These are phyloP conservation scores for Cordyceps javanica DNA, from an alignment of 2,329 filamentous ascomycete genomes.

Conservation along the genomic window DNA sequence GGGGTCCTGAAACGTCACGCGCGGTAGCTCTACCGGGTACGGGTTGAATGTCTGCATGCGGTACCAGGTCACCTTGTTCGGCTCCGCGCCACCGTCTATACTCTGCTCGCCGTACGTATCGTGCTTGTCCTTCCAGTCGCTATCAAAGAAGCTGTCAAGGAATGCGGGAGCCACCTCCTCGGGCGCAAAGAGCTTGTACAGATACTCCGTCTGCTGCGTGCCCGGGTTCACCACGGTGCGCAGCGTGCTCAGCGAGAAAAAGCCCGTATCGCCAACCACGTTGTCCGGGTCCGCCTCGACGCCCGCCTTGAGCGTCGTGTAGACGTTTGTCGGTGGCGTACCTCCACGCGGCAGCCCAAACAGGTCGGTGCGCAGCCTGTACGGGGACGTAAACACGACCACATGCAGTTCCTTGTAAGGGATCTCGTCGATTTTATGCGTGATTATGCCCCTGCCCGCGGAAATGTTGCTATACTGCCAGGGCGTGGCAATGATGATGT, in stretches of 20 bases:
- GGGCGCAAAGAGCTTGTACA: constrained; percentile 63
- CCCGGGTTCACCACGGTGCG: constrained; percentile 55
- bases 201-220: constrained; percentile 46
- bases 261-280: constrained; percentile 66
- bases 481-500: constrained; percentile 76
- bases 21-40: constrained; percentile 80
- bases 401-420: constrained; percentile 84
- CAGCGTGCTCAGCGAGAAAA: constrained; percentile 81
- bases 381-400: constrained; percentile 77
- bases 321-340: constrained; percentile 63
- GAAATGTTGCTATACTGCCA: constrained; percentile 72
- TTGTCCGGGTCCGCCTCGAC: constrained; percentile 47
- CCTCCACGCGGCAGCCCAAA: constrained; percentile 61
- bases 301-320: constrained; percentile 69
- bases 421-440: constrained; percentile 66
- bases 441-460: constrained; percentile 58
- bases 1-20: constrained; percentile 80
- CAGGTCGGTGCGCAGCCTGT: constrained; percentile 61
- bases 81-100: constrained; percentile 24
- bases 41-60: constrained; percentile 72
- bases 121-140: constrained; percentile 38
- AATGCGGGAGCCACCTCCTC: constrained; percentile 46
- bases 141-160: constrained; percentile 46
- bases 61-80: constrained; percentile 60
- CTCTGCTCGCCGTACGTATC: constrained; percentile 27